phyloP scores from a whole-genome alignment of 1,284 basidiomycete genomes.

The Trichosporon coremiiforme region DNA sequence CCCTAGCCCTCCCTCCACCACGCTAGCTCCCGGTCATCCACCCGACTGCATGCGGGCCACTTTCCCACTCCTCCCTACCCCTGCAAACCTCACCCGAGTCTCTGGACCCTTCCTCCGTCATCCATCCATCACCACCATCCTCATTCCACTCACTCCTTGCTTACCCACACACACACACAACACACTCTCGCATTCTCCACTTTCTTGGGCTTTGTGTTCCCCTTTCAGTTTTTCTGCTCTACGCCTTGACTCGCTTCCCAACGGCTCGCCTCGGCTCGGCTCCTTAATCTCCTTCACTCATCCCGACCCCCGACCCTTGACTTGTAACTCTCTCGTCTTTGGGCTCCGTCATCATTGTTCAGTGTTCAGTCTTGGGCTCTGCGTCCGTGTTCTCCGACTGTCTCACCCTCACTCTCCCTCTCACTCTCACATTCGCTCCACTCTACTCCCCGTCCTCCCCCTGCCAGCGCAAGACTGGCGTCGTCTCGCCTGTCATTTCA shows the following conservation, averaged over 20 bases:
- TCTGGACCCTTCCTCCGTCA: slow-evolving; percentile 1
- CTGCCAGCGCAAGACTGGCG: background rate
- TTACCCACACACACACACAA: background rate
- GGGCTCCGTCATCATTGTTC: slow-evolving; percentile 2
- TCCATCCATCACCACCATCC: background rate
- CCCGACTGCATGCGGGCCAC: background rate
- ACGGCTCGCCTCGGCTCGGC: background rate
- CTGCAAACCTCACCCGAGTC: background rate
- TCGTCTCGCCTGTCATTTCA: slow-evolving; percentile 1
- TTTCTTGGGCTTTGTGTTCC: slow-evolving; percentile 9
- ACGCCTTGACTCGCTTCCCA: background rate
- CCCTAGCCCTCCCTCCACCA: background rate
- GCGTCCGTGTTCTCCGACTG: background rate
- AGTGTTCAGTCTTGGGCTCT: slow-evolving; percentile 1
- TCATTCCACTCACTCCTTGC: background rate
- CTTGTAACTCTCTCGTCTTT: background rate
- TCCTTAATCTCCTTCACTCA: background rate
- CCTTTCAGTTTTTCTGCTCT: background rate
- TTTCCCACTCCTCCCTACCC: slow-evolving; percentile 17
- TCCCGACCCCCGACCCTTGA: too few species aligned
- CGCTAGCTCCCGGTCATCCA: background rate
- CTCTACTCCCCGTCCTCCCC: background rate
- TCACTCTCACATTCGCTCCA: slow-evolving; percentile 2
- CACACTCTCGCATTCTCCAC: background rate
- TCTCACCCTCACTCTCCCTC: background rate